Base-by-base conservation (phyloP, 257 asterid species). In the Solanum ossicruentum region DNA sequence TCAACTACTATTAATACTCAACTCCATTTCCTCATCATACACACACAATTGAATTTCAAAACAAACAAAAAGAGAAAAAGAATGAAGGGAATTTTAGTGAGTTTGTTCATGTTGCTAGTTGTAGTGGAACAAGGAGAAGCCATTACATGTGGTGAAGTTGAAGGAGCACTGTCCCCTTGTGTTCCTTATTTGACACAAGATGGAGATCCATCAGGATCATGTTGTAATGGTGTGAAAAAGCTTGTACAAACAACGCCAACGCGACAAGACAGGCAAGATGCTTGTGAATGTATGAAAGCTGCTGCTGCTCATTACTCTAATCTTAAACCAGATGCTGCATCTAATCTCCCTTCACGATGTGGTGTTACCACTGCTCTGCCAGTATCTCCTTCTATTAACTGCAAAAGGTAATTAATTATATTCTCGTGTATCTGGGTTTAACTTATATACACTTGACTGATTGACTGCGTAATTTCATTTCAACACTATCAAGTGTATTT, bases 281-380 rank as follows among this genome's bases (percentile, higher is more conserved):
- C 88, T 21, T 94, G 98, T 77, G 36, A 84, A 84, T 94, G 98
- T 84, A 5, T 89, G 20, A 92, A 92, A 81, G 3, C 90, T 12
- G 93, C 97, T 9, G 93, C 97, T 28, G 8, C 90, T 17, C 57
- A 85, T 86, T 84, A 12, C 63, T 32, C 84, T 41, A 81, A 17
- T 52, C 47, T 93, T 52, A 88, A 67, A 82, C 81, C 84, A 0
- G 93, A 88, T 58, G 85, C 88, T 79, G 97, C 96, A 41, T 6
- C 90, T 28, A 85, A n/a, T 52, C 97, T 94, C 78, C 93, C 97
- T 45, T 84, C 86, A 32, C 86, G 81, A 5, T 93, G 98, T 69
- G 94, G 93, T 10, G 92, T 91, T 82, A 16, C 88, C 3, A 51
- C 83, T 78, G 85, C 72, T n/a, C 47, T 86, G 26, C 86, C 88